These are phyloP conservation scores for Solanum sitiens DNA, from an alignment of 257 asterid genomes.

Conservation along the genomic window DNA sequence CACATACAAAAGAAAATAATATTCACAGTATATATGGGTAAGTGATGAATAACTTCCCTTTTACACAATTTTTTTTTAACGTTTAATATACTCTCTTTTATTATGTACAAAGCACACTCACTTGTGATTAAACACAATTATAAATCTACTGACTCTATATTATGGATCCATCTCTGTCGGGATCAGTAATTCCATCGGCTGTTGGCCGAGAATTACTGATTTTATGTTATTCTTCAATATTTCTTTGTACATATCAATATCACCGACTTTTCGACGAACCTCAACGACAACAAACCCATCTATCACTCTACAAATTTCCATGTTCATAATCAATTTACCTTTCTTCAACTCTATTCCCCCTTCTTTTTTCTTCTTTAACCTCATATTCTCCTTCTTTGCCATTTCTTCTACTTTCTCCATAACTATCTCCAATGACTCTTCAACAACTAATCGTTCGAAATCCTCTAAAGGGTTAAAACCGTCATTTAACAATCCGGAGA, in stretches of 20 bases:
- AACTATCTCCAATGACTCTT: slow-evolving; percentile 42
- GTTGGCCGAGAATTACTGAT: slow-evolving; percentile 29
- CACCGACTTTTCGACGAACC: slow-evolving; percentile 42
- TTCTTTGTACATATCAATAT: slow-evolving; percentile 23
- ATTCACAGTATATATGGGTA: not conserved
- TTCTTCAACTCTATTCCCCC: slow-evolving; percentile 44
- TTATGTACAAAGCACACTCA: not conserved
- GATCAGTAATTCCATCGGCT: not conserved
- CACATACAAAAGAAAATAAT: not conserved
- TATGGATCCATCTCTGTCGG: not conserved
- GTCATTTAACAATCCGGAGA: slow-evolving; percentile 47
- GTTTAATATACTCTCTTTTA: not conserved
- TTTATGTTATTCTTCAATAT: slow-evolving; percentile 39
- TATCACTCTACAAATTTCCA: slow-evolving; percentile 49
- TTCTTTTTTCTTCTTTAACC: slow-evolving; percentile 32
- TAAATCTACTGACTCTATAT: not conserved
- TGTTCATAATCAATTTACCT: slow-evolving; percentile 37
- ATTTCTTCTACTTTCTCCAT: slow-evolving; percentile 40
- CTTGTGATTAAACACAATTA: not conserved
- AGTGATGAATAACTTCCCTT: not conserved
- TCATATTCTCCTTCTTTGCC: slow-evolving; percentile 32
- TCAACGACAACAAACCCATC: slow-evolving; percentile 50
- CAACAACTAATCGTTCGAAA: slow-evolving; percentile 44
- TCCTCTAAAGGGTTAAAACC: slow-evolving; percentile 17
- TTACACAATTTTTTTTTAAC: not conserved